Evolutionary conservation across 2,329 filamentous ascomycete species (phyloP).

Genomic region (Cladosporium sp.): DNA sequence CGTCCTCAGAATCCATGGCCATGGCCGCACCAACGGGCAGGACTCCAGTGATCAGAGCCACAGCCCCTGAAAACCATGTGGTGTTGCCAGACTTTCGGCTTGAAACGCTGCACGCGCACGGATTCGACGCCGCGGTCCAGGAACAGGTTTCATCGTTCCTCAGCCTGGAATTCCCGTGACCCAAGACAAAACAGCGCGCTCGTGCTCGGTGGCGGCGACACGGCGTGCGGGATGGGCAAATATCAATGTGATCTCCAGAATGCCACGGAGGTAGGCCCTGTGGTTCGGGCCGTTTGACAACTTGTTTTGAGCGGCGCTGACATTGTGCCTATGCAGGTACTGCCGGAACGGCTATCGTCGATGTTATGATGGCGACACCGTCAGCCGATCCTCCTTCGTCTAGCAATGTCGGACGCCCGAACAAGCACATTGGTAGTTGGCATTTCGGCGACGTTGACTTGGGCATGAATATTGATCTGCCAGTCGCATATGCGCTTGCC

Average conservation of each 20-base stretch:
- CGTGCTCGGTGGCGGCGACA: not conserved
- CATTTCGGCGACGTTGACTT: not conserved
- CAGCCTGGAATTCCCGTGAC: not conserved
- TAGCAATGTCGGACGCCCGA: not conserved
- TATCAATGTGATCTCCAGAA: not conserved
- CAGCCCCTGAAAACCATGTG: conserved; percentile 8
- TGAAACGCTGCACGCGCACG: not conserved
- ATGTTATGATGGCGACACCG: not conserved
- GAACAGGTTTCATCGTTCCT: conserved; percentile 4
- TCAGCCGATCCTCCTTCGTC: not conserved
- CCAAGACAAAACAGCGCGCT: not conserved
- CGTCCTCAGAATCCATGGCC: not conserved
- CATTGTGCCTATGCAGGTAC: conserved; percentile 11
- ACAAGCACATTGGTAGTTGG: not conserved
- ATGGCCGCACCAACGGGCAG: not conserved
- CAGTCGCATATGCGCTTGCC: conserved; percentile 5
- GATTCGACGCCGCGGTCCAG: conserved; percentile 6
- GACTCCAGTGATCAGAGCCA: not conserved
- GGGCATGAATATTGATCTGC: not conserved
- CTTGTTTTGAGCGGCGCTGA: conserved; percentile 2
- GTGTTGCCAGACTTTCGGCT: conserved; percentile 8
- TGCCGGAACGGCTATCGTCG: not conserved
- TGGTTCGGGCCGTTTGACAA: not conserved
- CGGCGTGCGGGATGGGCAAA: not conserved
- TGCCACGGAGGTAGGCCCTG: not conserved